Base-by-base conservation (phyloP, 1,284 basidiomycete genomes). In the Tetrapyrgos nigripes region DNA sequence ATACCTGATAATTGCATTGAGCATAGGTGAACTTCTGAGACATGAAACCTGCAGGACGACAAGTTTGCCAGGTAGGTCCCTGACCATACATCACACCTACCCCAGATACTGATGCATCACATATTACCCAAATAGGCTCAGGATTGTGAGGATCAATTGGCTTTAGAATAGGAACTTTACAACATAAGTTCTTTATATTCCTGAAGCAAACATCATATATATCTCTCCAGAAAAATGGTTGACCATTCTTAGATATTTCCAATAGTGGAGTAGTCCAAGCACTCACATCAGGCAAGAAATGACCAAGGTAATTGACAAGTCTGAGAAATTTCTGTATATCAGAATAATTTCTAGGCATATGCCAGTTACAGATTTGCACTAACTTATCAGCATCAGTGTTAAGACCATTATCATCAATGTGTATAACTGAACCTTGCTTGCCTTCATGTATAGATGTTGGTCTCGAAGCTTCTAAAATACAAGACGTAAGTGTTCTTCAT, bases 291-390 rank as follows among this genome's bases (percentile, higher is more conserved):
- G 71, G 71, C 57, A 75, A 55, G 52, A 70, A 72, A 37, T 67
- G 63, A 0, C 64, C 62, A 2, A 77, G 57, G 55, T 75, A 77
- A 21, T 73, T 61, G 1, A 76, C 66, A 2, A 71, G 58, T 0
- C 74, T 74, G 0, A 76, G 51, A 54, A 76, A 78, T 8, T 65
- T 59, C 49, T 68, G 66, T 0, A 77, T 57, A 10, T 71, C 69
- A 9, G 71, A 56, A 14, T 68, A 66, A 19, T 63, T 65, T 0
- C 57, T 37, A 1, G 70, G 73, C 11, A 43, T 53, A 4, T 43
- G 49, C 75, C 73, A 76, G 45, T 5, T 56, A 52, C 1, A n/a
- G n/a, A n/a, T n/a, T n/a, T n/a, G n/a, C n/a, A n/a, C n/a, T n/a
- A 68, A 53, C 35, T 69, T 69, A 49, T 67, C 55, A 13, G 55